Evolutionary conservation across 2,329 filamentous ascomycete species (phyloP), one percentile per base, ranked within the genome.

Genomic region (Magnaporthiopsis rhizophila): DNA sequence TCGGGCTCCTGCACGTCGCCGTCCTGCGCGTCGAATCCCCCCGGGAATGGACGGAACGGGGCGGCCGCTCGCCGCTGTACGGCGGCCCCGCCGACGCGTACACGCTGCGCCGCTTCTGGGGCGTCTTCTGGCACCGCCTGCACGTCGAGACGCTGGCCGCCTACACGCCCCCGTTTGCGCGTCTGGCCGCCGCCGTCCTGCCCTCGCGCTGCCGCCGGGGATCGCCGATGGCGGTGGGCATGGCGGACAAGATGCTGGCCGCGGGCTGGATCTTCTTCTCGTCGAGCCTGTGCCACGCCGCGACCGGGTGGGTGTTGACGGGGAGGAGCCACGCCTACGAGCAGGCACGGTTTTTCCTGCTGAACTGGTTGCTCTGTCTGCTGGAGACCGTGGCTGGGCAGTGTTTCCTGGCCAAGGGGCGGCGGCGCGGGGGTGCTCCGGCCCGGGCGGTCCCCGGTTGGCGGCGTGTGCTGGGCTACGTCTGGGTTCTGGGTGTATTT

Each of bases 311-410:
- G 45, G 45, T 53, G 45, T 11, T 53, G 45, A 53, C n/a, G 21
- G 45, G 45, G 21, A n/a, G 45, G 45, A 53, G 45, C 45, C 45
- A 53, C 45, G 45, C 13, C 2, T 21, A 11, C 2, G 45, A 53
- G 45, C 45, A 53, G 45, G n/a, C 13, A 6, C 45, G n/a, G 7
- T 53, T 53, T 24, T 53, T 53, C 21, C 45, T 53, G 7, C 45
- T 53, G 2, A 53, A 53, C 45, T 53, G 45, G 45, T 21, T 24
- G 7, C 7, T 53, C 21, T 53, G 45, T 21, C 7, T 53, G 64
- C 68, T 59, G 57, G 57, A 32, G 26, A 59, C 57, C 2, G n/a
- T 28, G 57, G 57, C 9, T 13, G 57, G 57, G 26, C 57, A 30
- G 57, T 21, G 6, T 11, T 30, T 32, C 26, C 13, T 59, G 21